Evolutionary conservation across 1,139 yeast species (phyloP).

Genomic region (Sugiyamaella paludigena): DNA sequence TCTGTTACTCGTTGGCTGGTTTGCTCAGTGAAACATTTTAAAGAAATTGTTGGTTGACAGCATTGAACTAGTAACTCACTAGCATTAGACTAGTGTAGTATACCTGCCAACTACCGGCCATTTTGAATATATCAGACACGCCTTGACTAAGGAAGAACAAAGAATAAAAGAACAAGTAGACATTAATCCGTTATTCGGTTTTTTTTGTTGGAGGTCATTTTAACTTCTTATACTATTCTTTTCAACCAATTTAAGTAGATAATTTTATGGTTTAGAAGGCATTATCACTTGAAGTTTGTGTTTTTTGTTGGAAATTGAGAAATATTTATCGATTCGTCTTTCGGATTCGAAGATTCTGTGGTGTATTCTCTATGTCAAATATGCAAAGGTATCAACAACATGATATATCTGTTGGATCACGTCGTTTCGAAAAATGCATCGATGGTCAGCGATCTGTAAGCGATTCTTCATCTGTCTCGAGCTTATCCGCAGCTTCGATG

Average conservation of each 20-base stretch:
- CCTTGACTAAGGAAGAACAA: conserved; percentile 2
- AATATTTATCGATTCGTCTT: not conserved
- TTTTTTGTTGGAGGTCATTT: conserved; percentile 5
- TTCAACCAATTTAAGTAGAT: not conserved
- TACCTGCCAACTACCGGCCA: conserved; percentile 9
- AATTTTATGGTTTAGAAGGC: not conserved
- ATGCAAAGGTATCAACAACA: conserved; percentile 6
- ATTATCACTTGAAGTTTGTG: not conserved
- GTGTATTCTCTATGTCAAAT: not conserved
- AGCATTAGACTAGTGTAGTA: conserved; percentile 9
- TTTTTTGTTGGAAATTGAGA: not conserved
- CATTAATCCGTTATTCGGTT: not conserved
- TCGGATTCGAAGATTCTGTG: not conserved
- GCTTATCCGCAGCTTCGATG: conserved; percentile 6
- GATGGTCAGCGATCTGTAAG: conserved; percentile 9
- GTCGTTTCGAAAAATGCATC: not conserved
- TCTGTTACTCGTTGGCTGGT: not conserved
- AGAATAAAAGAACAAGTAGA: conserved; percentile 2
- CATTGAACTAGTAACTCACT: not conserved
- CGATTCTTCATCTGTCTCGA: conserved; percentile 10
- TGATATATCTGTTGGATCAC: conserved; percentile 5
- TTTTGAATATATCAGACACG: no score
- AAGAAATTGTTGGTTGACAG: not conserved
- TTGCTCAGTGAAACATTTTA: not conserved
- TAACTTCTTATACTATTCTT: not conserved